Conservation (phyloP, 2,329 filamentous ascomycete species). For the Orbilia oligospora region DNA sequence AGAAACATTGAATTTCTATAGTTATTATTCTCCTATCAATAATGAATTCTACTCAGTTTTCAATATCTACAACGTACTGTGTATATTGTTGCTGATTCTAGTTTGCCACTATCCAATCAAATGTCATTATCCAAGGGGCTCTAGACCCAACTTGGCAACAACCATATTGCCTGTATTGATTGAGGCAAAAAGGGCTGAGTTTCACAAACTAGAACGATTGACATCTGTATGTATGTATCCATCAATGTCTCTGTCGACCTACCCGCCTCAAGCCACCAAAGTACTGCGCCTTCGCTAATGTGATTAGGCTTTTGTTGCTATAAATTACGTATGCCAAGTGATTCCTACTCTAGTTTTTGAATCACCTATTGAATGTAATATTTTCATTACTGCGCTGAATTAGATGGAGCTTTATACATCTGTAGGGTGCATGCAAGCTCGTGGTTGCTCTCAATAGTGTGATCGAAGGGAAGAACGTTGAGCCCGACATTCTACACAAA, state of each 20-base stretch:
- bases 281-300: too few relatives aligned
- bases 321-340: not conserved
- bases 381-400: too few relatives aligned
- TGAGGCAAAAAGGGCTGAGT: not conserved
- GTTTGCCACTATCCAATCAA: not conserved
- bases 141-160: not conserved
- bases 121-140: too few relatives aligned
- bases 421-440: too few relatives aligned
- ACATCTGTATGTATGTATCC: not conserved
- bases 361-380: too few relatives aligned
- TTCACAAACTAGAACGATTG: not conserved
- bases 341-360: not conserved
- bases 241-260: not conserved
- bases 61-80: not conserved
- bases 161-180: not conserved
- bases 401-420: too few relatives aligned
- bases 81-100: not conserved
- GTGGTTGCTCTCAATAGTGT: too few relatives aligned
- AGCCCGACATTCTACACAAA: too few relatives aligned
- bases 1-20: too few relatives aligned
- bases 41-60: not conserved
- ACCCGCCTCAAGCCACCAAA: too few relatives aligned
- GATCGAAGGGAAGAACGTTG: too few relatives aligned
- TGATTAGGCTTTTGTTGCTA: not conserved
- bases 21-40: not conserved